Evolutionary conservation across 345 rosid genomes (phyloP), one percentile per base, ranked within the genome.

Genomic region (Syzygium oleosum): DNA sequence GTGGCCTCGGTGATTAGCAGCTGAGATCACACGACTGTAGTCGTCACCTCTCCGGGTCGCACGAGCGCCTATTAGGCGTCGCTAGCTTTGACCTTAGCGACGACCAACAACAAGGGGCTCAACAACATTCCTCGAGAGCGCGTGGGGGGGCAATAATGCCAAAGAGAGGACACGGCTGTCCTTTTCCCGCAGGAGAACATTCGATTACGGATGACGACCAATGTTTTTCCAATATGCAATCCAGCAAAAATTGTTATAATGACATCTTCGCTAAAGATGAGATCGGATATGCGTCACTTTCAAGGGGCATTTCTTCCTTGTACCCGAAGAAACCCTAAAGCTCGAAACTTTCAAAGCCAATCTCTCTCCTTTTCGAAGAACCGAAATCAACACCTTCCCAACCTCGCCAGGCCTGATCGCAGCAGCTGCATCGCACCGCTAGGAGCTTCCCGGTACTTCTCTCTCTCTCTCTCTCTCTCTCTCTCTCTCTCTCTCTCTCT

Each of bases 101-200:
- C 5, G 5, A 1, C 0, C 12, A 15, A 65, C 5, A 29, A 1
- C 46, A 3, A 43, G 7, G 2, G 21, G 21, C 5, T 15, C 0
- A 15, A 5, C 15, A 61, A 4, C 46, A 43, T 43, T 6, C 7
- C 46, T 43, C 46, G 46, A 5, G 5, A 43, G 7, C 46, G 46
- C 46, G 46, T 43, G 46, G 46, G 46, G 46, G 46, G 38, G 38
- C 38, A 34, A 34, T 3, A 41, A 43, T 43, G 46, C 6, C 46
- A 43, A 43, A 43, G 46, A 43, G 46, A 43, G 6, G 46, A 43
- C 46, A 5, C 43, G 3, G 7, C 46, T 4, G 41, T 38, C 5
- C 46, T 43, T 5, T 43, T 6, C 1, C 41, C 46, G 46, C 46
- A 43, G 46, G 7, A 43, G 46, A 43, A 43, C 46, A 43, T 43